A percentile compares a stretch with the other conserved stretches of the same genome.
Evolutionary conservation across 306 rosid genomes (phyloP).

Genomic region (Begonia masoniana): DNA sequence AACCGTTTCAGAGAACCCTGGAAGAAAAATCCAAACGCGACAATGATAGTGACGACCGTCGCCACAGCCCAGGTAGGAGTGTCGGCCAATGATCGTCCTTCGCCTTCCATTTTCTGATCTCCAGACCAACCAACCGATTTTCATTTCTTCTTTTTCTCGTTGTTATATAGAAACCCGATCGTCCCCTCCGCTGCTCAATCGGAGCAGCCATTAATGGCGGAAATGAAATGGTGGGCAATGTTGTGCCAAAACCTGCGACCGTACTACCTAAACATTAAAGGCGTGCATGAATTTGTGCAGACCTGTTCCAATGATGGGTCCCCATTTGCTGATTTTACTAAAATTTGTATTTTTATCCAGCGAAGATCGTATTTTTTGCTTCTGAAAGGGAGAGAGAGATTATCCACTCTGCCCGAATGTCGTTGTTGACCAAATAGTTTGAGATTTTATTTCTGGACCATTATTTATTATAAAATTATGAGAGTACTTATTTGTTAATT

Average conservation of each 20-base stretch:
- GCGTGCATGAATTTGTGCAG: too few relatives aligned
- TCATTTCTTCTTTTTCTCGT: neutral
- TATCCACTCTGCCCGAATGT: too few relatives aligned
- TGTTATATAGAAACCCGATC: neutral
- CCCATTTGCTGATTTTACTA: too few relatives aligned
- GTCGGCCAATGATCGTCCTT: slow-evolving; percentile 59
- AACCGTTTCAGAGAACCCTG: slow-evolving; percentile 33
- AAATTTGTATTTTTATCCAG: too few relatives aligned
- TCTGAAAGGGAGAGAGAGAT: too few relatives aligned
- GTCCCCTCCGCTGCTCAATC: slow-evolving; percentile 1
- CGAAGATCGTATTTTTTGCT: too few relatives aligned
- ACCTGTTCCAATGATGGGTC: too few relatives aligned
- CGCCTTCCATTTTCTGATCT: slow-evolving; percentile 27
- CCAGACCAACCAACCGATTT: neutral
- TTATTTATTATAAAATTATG: too few relatives aligned
- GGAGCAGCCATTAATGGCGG: slow-evolving; percentile 15
- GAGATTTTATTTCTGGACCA: too few relatives aligned
- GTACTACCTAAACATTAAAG: too few relatives aligned
- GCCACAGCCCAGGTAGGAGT: slow-evolving; percentile 95
- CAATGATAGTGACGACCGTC: slow-evolving; percentile 52
- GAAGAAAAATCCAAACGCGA: slow-evolving; percentile 44
- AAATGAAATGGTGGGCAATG: slow-evolving; percentile 25
- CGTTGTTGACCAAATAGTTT: too few relatives aligned
- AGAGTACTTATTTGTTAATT: too few relatives aligned
- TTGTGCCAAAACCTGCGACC: slow-evolving; percentile 7